Evolutionary conservation across 2,329 filamentous ascomycete genomes (phyloP).

Genomic region (Akanthomyces uredinophilus): DNA sequence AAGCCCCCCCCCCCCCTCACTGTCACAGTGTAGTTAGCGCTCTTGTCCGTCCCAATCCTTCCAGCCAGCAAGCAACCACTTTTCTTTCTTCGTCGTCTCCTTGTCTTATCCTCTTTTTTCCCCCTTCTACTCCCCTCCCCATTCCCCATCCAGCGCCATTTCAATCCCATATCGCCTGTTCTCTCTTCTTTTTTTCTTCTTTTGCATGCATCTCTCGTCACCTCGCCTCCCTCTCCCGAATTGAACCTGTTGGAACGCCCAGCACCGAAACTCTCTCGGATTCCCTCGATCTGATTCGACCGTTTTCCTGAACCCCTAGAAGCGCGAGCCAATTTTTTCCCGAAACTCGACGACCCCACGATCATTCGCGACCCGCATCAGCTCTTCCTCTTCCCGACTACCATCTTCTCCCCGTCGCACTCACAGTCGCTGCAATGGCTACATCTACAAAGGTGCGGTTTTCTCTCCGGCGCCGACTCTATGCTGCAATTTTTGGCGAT

Average conservation of each 20-base stretch:
- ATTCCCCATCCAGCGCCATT: conserved; percentile 3
- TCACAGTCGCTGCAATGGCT: conserved; percentile 15
- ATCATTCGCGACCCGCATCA: conserved; percentile 12
- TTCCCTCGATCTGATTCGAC: background rate
- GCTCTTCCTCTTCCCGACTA: background rate
- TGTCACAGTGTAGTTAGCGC: background rate
- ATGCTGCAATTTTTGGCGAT: background rate
- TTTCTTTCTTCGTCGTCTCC: conserved; percentile 8
- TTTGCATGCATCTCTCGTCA: background rate
- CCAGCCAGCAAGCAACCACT: conserved; percentile 6
- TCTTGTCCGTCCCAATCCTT: conserved; percentile 13
- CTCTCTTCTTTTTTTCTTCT: background rate
- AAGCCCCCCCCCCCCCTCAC: background rate
- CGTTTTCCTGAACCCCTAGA: background rate
- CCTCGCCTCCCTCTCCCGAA: background rate
- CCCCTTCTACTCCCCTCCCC: background rate
- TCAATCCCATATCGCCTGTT: conserved; percentile 9
- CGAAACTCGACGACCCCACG: conserved; percentile 4
- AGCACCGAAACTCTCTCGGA: background rate
- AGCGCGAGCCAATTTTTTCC: conserved; percentile 10
- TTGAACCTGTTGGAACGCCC: background rate
- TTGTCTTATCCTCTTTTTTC: conserved; percentile 3
- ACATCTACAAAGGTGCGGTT: conserved; percentile 15
- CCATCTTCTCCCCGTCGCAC: background rate
- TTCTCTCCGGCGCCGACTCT: background rate